Evolutionary conservation across 1,139 yeast genomes (phyloP).

Genomic region (Suhomyces bokatorum): DNA sequence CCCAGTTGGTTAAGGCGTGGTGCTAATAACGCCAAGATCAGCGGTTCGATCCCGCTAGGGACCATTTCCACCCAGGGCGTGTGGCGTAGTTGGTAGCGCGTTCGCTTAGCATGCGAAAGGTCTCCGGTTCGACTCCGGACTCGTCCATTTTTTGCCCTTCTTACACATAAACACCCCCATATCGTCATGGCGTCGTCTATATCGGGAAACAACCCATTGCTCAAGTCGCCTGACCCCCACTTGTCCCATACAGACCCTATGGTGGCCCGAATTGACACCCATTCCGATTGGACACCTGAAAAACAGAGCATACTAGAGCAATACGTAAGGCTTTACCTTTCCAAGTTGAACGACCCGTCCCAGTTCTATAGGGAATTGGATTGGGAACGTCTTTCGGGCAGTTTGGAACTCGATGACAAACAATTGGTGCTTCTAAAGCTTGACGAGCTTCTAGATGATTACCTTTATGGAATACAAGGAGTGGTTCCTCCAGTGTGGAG

Average conservation of each 20-base stretch:
- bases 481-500: slow-evolving; percentile 4
- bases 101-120: slow-evolving; percentile 88
- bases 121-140: slow-evolving; percentile 90
- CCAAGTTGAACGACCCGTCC: slow-evolving; percentile 14
- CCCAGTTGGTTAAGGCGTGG: slow-evolving; percentile 27
- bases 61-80: slow-evolving; percentile 54
- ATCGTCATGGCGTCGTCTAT: slow-evolving; percentile 4
- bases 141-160: slow-evolving; percentile 56
- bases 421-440: slow-evolving; percentile 24
- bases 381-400: slow-evolving; percentile 19
- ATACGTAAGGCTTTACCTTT: slow-evolving; percentile 16
- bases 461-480: slow-evolving; percentile 12
- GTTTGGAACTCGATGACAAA: slow-evolving; percentile 17
- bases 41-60: slow-evolving; percentile 34
- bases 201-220: not conserved
- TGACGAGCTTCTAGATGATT: slow-evolving; percentile 26
- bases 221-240: not conserved
- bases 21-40: slow-evolving; percentile 34
- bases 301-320: slow-evolving; percentile 20
- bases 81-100: slow-evolving; percentile 94
- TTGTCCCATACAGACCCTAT: not conserved
- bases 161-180: not conserved
- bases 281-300: slow-evolving; percentile 22
- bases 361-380: slow-evolving; percentile 22
- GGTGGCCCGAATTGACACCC: not conserved